A percentile compares a stretch with the other conserved stretches of the same genome.
Evolutionary conservation across 1,284 basidiomycete species (phyloP).

Genomic region (Pholiota adiposa): DNA sequence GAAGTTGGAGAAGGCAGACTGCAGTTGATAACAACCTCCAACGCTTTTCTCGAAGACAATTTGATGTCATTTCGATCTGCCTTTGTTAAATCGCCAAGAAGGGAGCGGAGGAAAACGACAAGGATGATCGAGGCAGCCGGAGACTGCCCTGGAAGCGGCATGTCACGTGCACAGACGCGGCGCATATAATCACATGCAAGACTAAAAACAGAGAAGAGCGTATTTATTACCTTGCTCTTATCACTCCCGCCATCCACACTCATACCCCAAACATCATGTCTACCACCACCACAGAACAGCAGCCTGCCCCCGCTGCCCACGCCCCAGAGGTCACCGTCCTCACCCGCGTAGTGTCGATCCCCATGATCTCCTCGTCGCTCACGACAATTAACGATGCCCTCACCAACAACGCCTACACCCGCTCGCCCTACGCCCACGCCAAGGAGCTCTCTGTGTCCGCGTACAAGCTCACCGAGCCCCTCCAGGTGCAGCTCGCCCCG

Average conservation of each 20-base stretch:
- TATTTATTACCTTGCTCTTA: slow-evolving; percentile 14
- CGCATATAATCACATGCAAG: slow-evolving; percentile 26
- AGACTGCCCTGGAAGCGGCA: background rate
- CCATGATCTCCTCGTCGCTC: slow-evolving; percentile 67
- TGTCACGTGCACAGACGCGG: slow-evolving; percentile 4
- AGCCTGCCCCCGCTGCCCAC: slow-evolving; percentile 16
- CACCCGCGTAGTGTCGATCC: slow-evolving; percentile 67
- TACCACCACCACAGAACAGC: slow-evolving; percentile 26
- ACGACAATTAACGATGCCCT: slow-evolving; percentile 63
- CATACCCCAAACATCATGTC: slow-evolving; percentile 15
- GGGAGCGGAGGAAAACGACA: background rate
- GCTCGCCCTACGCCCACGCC: slow-evolving; percentile 64
- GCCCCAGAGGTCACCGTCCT: slow-evolving; percentile 63
- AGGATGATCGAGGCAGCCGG: slow-evolving; percentile 5
- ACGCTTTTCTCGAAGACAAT: background rate
- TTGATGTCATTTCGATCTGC: background rate
- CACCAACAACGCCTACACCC: slow-evolving; percentile 60
- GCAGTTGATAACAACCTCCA: background rate
- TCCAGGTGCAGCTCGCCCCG: slow-evolving; percentile 67
- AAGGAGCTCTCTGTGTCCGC: slow-evolving; percentile 62
- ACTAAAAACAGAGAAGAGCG: slow-evolving; percentile 5
- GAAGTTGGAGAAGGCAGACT: background rate
- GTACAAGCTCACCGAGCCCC: slow-evolving; percentile 63
- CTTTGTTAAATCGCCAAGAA: too few species aligned
- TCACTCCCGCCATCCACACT: slow-evolving; percentile 4